These are phyloP conservation scores for Colletotrichum magnum DNA, from an alignment of 2,329 filamentous ascomycete species.

Conservation along the genomic window DNA sequence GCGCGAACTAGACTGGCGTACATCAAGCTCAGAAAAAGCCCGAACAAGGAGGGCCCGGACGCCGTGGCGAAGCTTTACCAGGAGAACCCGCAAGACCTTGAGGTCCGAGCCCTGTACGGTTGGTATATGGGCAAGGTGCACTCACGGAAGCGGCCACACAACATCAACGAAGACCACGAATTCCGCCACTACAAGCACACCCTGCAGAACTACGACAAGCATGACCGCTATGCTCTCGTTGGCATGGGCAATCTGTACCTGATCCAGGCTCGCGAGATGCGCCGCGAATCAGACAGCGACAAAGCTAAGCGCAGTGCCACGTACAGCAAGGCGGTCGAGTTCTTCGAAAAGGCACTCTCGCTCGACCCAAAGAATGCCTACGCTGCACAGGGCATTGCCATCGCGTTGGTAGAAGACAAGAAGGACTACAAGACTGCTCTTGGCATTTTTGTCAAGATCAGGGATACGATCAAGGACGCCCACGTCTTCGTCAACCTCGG, in stretches of 20 bases:
- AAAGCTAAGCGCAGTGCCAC: slow-evolving; percentile 90
- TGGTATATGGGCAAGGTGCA: slow-evolving; percentile 91
- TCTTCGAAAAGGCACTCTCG: slow-evolving; percentile 97
- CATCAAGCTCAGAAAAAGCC: slow-evolving; percentile 85
- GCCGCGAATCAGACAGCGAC: slow-evolving; percentile 88
- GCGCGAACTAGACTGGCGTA: slow-evolving; percentile 91
- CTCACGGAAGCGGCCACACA: slow-evolving; percentile 84
- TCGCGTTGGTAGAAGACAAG: slow-evolving; percentile 93
- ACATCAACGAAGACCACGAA: slow-evolving; percentile 90
- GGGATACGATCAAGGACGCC: slow-evolving; percentile 89
- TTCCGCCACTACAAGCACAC: slow-evolving; percentile 97
- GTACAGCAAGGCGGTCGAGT: slow-evolving; percentile 94
- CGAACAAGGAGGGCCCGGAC: slow-evolving; percentile 88
- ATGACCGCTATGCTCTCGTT: slow-evolving; percentile 95
- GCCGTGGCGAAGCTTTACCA: slow-evolving; percentile 89
- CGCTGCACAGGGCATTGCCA: slow-evolving; percentile 95
- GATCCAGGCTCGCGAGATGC: slow-evolving; percentile 92
- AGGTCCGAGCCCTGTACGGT: slow-evolving; percentile 92
- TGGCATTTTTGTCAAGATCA: slow-evolving; percentile 89
- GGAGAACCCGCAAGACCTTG: slow-evolving; percentile 85
- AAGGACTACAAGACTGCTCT: slow-evolving; percentile 88
- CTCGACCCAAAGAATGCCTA: slow-evolving; percentile 97
- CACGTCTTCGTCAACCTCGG: slow-evolving; percentile 94
- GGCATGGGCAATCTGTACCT: slow-evolving; percentile 97
- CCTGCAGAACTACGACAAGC: slow-evolving; percentile 93